Evolutionary conservation across 2,329 filamentous ascomycete genomes (phyloP).

Genomic region (Aspergillus versicolor): DNA sequence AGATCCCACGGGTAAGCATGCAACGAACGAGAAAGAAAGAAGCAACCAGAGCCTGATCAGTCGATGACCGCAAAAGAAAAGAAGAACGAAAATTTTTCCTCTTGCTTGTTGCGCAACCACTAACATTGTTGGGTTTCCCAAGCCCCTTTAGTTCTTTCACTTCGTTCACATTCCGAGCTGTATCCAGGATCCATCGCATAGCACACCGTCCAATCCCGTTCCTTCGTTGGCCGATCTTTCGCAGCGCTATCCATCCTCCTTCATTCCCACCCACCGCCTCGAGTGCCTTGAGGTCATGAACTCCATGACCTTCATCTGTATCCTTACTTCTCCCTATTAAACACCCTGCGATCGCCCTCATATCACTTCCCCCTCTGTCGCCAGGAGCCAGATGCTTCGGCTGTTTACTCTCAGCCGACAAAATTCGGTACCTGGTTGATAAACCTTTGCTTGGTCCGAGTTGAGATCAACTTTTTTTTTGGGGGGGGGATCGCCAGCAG

Average conservation of each 20-base stretch:
- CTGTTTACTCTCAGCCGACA: conserved; percentile 1
- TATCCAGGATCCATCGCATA: conserved; percentile 18
- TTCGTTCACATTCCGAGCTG: conserved; percentile 21
- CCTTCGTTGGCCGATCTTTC: conserved; percentile 15
- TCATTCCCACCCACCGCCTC: conserved; percentile 18
- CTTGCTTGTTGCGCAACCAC: conserved; percentile 6
- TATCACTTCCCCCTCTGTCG: neutral
- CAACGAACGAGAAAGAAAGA: conserved; percentile 3
- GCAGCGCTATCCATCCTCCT: conserved; percentile 14
- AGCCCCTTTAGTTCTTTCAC: conserved; percentile 10
- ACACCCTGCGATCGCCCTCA: neutral
- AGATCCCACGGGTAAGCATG: conserved; percentile 12
- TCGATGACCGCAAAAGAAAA: conserved; percentile 1
- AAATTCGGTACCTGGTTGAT: conserved; percentile 10
- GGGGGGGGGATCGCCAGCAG: neutral
- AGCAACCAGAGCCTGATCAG: neutral
- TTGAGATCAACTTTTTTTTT: neutral
- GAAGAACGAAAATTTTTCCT: neutral
- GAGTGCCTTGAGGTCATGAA: conserved; percentile 15
- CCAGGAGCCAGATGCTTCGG: conserved; percentile 4
- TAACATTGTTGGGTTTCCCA: conserved; percentile 11
- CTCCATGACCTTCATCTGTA: conserved; percentile 13
- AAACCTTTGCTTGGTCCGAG: neutral
- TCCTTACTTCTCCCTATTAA: conserved; percentile 18
- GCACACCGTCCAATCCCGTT: conserved; percentile 18